These are phyloP conservation scores for Nakazawaea siamensis DNA, from an alignment of 805 yeast species.

Conservation along the genomic window DNA sequence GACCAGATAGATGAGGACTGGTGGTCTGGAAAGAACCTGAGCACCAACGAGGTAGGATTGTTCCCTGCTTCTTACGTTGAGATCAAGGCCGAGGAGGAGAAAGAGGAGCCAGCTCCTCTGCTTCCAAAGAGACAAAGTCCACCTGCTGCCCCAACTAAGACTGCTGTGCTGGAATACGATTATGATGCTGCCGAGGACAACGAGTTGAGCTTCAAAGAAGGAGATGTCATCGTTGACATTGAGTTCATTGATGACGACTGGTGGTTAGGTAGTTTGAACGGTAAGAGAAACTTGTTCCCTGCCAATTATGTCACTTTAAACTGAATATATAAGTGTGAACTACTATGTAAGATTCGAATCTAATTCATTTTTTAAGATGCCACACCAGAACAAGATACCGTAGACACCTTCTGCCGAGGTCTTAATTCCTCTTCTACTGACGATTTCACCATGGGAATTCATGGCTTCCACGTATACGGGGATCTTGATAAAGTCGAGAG, in stretches of 20 bases:
- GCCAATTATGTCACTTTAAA: conserved; percentile 63
- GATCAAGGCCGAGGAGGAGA: conserved; percentile 20
- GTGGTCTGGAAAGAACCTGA: conserved; percentile 38
- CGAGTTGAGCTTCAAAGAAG: conserved; percentile 79
- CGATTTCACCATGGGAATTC: conserved; percentile 84
- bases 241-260: conserved; percentile 92
- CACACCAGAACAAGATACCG: conserved; percentile 40
- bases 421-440: conserved; percentile 62
- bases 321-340: not conserved
- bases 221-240: conserved; percentile 72
- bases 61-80: conserved; percentile 50
- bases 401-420: conserved; percentile 44
- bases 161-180: conserved; percentile 64
- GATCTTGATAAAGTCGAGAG: conserved; percentile 67
- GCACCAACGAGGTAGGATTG: conserved; percentile 39
- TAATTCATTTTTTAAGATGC: conserved; percentile 15
- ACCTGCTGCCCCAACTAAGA: conserved; percentile 20
- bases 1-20: conserved; percentile 70
- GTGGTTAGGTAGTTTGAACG: conserved; percentile 88
- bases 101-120: not conserved
- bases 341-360: too few species aligned
- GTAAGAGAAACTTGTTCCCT: conserved; percentile 83
- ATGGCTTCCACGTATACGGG: conserved; percentile 63
- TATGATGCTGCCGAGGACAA: conserved; percentile 92
- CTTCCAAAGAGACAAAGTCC: not conserved